A percentile compares a stretch with the other conserved stretches of the same genome.
These are phyloP conservation scores for Penicillium sp. DNA, from an alignment of 2,329 filamentous ascomycete genomes.

Conservation along the genomic window DNA sequence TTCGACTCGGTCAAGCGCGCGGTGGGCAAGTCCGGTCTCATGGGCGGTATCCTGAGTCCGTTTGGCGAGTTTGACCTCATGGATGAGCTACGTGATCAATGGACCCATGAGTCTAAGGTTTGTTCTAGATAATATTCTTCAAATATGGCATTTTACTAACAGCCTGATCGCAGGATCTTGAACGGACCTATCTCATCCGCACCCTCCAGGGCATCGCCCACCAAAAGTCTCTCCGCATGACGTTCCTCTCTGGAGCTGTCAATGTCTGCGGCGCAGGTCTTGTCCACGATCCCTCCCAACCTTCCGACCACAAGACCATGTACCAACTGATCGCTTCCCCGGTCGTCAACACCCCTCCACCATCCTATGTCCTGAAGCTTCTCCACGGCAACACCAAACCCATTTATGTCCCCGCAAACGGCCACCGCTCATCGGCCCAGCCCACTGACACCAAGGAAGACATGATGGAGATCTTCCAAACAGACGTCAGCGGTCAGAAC, in stretches of 20 bases:
- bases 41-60: slow-evolving; percentile 91
- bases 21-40: slow-evolving; percentile 88
- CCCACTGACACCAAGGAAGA: slow-evolving; percentile 95
- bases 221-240: slow-evolving; percentile 94
- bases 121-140: slow-evolving; percentile 4
- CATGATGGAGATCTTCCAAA: slow-evolving; percentile 99
- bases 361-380: slow-evolving; percentile 81
- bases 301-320: slow-evolving; percentile 96
- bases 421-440: slow-evolving; percentile 60
- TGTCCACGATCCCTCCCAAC: slow-evolving; percentile 86
- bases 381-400: slow-evolving; percentile 85
- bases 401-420: slow-evolving; percentile 85
- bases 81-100: slow-evolving; percentile 91
- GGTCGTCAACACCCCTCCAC: slow-evolving; percentile 82
- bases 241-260: slow-evolving; percentile 86
- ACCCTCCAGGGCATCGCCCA: slow-evolving; percentile 92
- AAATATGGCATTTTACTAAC: slow-evolving; percentile 1
- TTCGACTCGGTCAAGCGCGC: slow-evolving; percentile 96
- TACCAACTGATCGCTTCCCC: slow-evolving; percentile 94
- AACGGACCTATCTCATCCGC: slow-evolving; percentile 91
- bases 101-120: slow-evolving; percentile 94
- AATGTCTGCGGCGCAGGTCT: slow-evolving; percentile 87
- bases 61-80: slow-evolving; percentile 94
- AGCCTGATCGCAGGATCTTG: slow-evolving; percentile 59
- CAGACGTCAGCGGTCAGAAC: slow-evolving; percentile 75